Evolutionary conservation across 75 land plant genomes (phyloP).

Genomic region (Adiantum capillusveneris): DNA sequence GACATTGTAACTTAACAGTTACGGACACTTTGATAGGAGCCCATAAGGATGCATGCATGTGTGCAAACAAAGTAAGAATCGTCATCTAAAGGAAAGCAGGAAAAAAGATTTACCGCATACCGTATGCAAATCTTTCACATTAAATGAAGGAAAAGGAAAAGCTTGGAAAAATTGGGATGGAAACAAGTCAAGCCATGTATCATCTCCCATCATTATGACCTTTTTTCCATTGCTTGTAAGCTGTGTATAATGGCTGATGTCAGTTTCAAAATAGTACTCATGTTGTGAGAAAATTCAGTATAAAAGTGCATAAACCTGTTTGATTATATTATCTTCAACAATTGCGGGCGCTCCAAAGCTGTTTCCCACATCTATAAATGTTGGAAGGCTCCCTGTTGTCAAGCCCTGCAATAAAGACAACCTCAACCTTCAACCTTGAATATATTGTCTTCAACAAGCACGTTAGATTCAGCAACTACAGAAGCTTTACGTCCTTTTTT

Average conservation of each 20-base stretch:
- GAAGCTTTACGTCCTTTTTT: no score
- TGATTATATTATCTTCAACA: conserved; percentile 84
- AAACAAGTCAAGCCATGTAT: conserved; percentile 93
- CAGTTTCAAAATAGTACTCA: no score
- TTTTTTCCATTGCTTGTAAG: conserved; percentile 67
- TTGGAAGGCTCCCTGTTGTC: conserved; percentile 93
- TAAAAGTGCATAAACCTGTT: conserved; percentile 45
- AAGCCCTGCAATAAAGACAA: conserved; percentile 54
- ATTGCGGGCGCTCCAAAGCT: conserved; percentile 99
- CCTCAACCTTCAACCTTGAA: no score
- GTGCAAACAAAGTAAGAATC: no score
- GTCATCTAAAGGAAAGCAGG: no score
- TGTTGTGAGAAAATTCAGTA: no score
- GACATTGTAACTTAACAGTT: no score
- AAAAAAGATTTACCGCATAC: no score
- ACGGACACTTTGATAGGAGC: no score
- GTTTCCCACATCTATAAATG: conserved; percentile 94
- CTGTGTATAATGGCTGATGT: conserved; percentile 18
- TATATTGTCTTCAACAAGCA: no score
- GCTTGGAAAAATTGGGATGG: conserved; percentile 75
- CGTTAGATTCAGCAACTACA: no score
- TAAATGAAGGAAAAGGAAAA: conserved; percentile 90
- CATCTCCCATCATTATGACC: conserved; percentile 98
- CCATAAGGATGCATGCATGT: no score
- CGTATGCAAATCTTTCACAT: conserved; percentile 96